Evolutionary conservation across 2,329 filamentous ascomycete genomes (phyloP).

Genomic region (Ophiostoma fasciatum): DNA sequence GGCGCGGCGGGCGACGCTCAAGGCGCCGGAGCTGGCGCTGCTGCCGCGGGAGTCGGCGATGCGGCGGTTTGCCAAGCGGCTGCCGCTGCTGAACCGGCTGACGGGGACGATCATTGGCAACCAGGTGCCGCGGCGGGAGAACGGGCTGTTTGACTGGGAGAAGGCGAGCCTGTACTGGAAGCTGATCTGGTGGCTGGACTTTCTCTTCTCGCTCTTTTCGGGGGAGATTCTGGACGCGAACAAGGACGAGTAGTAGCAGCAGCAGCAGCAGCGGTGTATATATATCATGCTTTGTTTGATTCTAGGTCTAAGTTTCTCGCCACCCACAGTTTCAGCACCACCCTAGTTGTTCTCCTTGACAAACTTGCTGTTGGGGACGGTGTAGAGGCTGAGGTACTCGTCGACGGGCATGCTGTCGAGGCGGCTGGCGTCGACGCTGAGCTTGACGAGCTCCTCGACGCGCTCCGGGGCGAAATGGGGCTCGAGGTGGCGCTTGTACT

Average conservation of each 20-base stretch:
- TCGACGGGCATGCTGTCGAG: conserved; percentile 75
- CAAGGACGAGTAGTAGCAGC: conserved; percentile 34
- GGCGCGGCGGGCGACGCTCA: conserved; percentile 48
- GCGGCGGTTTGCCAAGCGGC: conserved; percentile 47
- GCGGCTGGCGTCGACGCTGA: conserved; percentile 60
- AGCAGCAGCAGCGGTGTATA: no score
- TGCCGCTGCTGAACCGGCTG: conserved; percentile 60
- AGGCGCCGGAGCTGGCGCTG: conserved; percentile 55
- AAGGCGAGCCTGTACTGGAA: conserved; percentile 53
- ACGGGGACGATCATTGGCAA: conserved; percentile 59
- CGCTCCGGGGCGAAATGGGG: conserved; percentile 65
- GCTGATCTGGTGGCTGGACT: conserved; percentile 48
- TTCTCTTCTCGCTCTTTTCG: conserved; percentile 41
- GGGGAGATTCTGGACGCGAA: conserved; percentile 42
- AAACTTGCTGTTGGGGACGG: conserved; percentile 48
- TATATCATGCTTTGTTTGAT: not conserved
- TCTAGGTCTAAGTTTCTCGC: not conserved
- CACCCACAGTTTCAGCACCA: no score
- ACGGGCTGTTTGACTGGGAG: conserved; percentile 65
- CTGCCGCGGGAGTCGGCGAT: conserved; percentile 51
- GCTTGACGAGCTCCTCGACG: conserved; percentile 68
- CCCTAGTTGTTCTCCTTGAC: conserved; percentile 13
- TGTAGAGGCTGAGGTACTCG: conserved; percentile 81
- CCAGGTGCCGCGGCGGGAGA: conserved; percentile 56
- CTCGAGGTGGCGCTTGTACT: conserved; percentile 84